Percentiles rank a stretch among this genome's conserved stretches.
phyloP scores from a whole-genome alignment of 345 rosid genomes.

The Pugionium cornutum region DNA sequence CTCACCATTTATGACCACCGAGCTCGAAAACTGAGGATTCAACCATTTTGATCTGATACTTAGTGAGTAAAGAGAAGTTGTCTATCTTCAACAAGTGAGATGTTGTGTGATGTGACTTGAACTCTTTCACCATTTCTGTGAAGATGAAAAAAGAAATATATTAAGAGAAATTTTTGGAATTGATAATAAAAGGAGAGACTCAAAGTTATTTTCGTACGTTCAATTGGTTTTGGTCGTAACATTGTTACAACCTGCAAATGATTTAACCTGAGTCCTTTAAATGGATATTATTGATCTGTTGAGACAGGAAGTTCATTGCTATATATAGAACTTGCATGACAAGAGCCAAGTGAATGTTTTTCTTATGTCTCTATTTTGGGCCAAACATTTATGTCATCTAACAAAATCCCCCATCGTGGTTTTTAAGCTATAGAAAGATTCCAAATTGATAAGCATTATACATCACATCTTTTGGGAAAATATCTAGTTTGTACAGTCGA shows the following conservation, averaged over 20 bases:
- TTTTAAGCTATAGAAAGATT: conserved; percentile 14
- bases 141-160: neutral
- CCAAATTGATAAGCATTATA: conserved; percentile 17
- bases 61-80: conserved; percentile 33
- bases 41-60: neutral
- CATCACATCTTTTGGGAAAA: neutral
- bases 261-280: neutral
- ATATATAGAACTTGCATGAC: neutral
- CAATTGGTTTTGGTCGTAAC: conserved; percentile 32
- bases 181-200: neutral
- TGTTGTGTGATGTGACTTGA: conserved; percentile 16
- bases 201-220: conserved; percentile 6
- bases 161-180: neutral
- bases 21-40: conserved; percentile 30
- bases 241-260: conserved; percentile 14
- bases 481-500: neutral
- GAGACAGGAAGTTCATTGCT: neutral
- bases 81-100: conserved; percentile 42
- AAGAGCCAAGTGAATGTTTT: neutral
- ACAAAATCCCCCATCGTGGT: neutral
- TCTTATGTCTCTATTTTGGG: neutral
- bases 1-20: conserved; percentile 22
- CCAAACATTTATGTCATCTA: neutral
- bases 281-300: neutral
- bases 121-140: conserved; percentile 16